Evolutionary conservation across 805 yeast genomes (phyloP), one percentile per base, ranked within the genome.

Genomic region (Metschnikowia gruessii): DNA sequence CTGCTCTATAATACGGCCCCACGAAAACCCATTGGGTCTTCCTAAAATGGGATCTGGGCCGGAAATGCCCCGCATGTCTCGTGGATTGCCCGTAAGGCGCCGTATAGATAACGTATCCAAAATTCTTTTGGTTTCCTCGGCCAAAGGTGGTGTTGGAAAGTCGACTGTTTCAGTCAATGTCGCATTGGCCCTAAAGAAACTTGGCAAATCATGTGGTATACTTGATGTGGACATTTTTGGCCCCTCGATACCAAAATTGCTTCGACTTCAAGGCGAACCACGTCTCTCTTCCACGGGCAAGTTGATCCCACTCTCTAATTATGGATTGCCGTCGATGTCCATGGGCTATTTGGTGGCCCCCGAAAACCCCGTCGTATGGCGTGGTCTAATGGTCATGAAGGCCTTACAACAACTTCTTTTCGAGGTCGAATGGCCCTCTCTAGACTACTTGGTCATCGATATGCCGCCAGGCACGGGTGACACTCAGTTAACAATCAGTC

Each of bases 381-480:
- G 96, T 44, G 96, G 96, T 0, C 65, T 87, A 35, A 81, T 88
- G 81, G 91, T 88, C 17, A 88, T 85, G 80, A 88, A 88, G 62
- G 96, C 95, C 0, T 62, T 88, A 19, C 89, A 88, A 55, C 96
- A 88, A 58, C 71, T 88, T n/a, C 60, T 88, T 9, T 88, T 84
- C 56, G 95, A 88, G 45, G 95, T 88, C 1, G 77, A 81, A 37
- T 88, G 96, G 96, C 60, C 70, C 8, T 59, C 63, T 4, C 60
- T 87, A 37, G 95, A 88, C 59, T 74, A 81, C 18, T 67, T 88
- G 40, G 83, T 88, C 1, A 69, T 88, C 10, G 96, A 88, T 56
- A 77, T 88, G 86, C 96, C 96, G 0, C 96, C 96, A 0, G 96
- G 96, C 2, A 88, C 96, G 0, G 96, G 96, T 16, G 96, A 88